These are phyloP conservation scores for Flaveria ramosissima DNA, from an alignment of 129 eudicot genomes.

Conservation along the genomic window DNA sequence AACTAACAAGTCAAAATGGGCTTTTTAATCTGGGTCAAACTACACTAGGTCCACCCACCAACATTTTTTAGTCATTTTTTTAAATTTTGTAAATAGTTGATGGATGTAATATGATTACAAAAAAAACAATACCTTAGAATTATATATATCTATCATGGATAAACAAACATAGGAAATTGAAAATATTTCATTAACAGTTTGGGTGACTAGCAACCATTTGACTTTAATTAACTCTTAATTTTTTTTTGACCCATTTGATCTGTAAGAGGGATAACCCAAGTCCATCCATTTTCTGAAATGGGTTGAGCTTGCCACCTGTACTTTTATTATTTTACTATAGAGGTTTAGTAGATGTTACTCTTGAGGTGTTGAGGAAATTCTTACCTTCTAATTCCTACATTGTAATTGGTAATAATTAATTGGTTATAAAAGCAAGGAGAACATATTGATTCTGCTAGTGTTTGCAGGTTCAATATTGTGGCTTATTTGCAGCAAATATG, in stretches of 20 bases:
- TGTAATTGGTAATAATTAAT: not conserved
- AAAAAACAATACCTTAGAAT: not conserved
- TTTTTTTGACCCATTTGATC: not conserved
- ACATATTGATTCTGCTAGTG: conserved; percentile 32
- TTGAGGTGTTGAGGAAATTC: not conserved
- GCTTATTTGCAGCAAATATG: conserved; percentile 96
- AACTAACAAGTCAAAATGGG: too few species aligned
- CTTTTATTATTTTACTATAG: not conserved
- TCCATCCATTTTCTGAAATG: not conserved
- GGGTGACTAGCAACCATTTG: not conserved
- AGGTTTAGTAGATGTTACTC: not conserved
- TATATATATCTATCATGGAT: not conserved
- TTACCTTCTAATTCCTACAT: not conserved
- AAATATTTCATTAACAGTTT: not conserved
- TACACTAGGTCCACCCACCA: not conserved
- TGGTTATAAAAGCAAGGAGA: not conserved
- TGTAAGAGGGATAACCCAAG: not conserved
- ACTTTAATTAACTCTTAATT: not conserved
- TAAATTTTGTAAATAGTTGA: not conserved
- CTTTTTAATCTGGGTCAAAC: not conserved
- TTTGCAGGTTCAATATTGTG: conserved; percentile 70
- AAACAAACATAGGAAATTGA: not conserved
- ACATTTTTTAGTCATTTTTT: not conserved
- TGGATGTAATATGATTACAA: not conserved
- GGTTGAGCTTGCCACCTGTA: not conserved